These are phyloP conservation scores for Liriodendron chinense DNA, from an alignment of 164 flowering plant genomes.

Conservation along the genomic window DNA sequence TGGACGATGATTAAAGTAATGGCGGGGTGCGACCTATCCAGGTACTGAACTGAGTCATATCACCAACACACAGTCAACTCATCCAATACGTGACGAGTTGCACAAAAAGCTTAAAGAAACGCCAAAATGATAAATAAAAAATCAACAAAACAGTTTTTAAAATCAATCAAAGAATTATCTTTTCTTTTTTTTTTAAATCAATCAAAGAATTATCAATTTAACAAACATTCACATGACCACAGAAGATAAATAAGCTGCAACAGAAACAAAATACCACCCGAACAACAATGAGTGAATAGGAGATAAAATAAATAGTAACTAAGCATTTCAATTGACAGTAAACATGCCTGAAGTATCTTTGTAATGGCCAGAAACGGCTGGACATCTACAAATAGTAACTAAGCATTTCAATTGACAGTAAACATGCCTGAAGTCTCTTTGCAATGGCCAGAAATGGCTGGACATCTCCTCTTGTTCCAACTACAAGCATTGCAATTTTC, in stretches of 20 bases:
- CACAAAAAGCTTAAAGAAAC: too few relatives aligned
- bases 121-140: too few relatives aligned
- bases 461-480: constrained; percentile 97
- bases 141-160: too few relatives aligned
- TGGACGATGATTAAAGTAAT: too few relatives aligned
- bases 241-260: background rate
- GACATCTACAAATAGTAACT: constrained; percentile 45
- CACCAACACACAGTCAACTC: too few relatives aligned
- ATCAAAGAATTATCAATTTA: too few relatives aligned
- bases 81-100: too few relatives aligned
- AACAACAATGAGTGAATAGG: background rate
- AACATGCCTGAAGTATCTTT: constrained; percentile 80
- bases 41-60: too few relatives aligned
- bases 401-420: background rate
- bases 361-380: constrained; percentile 89
- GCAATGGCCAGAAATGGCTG: constrained; percentile 89
- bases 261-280: background rate
- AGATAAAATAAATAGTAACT: background rate
- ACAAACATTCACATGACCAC: background rate
- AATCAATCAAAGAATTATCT: too few relatives aligned
- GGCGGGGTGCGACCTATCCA: too few relatives aligned
- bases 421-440: constrained; percentile 81
- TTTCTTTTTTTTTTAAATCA: too few relatives aligned
- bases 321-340: background rate
- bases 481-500: constrained; percentile 81